phyloP scores from a whole-genome alignment of 441 rosid genomes.

The Biscutella laevigata region DNA sequence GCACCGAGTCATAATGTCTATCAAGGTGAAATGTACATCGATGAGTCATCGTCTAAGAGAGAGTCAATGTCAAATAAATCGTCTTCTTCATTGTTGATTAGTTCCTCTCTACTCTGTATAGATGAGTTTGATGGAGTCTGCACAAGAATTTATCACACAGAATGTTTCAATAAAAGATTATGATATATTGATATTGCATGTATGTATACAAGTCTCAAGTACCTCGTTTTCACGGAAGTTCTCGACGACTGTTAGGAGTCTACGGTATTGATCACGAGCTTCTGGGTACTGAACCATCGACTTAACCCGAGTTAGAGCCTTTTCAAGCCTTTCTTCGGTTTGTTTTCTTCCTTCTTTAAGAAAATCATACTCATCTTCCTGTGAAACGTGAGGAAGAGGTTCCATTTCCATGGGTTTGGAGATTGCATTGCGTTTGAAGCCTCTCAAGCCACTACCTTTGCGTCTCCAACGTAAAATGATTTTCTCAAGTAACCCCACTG shows the following conservation, averaged over 20 bases:
- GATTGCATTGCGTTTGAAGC: conserved; percentile 52
- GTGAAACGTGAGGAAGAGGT: too few relatives aligned
- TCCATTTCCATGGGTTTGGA: conserved; percentile 31
- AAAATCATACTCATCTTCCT: conserved; percentile 75
- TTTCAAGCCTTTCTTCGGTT: conserved; percentile 71
- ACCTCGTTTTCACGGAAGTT: conserved; percentile 65
- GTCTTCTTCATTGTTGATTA: conserved; percentile 28
- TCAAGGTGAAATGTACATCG: conserved; percentile 55
- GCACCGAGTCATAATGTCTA: conserved; percentile 12
- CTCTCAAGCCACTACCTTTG: conserved; percentile 84
- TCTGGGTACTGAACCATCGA: conserved; percentile 88
- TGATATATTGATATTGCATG: background rate
- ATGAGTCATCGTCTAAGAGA: conserved; percentile 52
- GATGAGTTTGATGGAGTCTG: conserved; percentile 23
- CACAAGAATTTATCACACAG: conserved; percentile 9
- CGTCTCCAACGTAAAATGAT: conserved; percentile 94
- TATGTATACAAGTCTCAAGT: conserved; percentile 4
- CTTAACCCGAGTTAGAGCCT: conserved; percentile 81
- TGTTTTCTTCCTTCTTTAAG: conserved; percentile 82
- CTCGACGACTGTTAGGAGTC: conserved; percentile 64
- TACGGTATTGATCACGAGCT: conserved; percentile 82
- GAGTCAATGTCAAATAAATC: conserved; percentile 47
- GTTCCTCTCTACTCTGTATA: conserved; percentile 29
- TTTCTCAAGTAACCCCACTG: conserved; percentile 87
- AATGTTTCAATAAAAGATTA: background rate